Conservation (phyloP, 495 filamentous ascomycete genomes). For the Pseudomonodictys pantanalensis region DNA sequence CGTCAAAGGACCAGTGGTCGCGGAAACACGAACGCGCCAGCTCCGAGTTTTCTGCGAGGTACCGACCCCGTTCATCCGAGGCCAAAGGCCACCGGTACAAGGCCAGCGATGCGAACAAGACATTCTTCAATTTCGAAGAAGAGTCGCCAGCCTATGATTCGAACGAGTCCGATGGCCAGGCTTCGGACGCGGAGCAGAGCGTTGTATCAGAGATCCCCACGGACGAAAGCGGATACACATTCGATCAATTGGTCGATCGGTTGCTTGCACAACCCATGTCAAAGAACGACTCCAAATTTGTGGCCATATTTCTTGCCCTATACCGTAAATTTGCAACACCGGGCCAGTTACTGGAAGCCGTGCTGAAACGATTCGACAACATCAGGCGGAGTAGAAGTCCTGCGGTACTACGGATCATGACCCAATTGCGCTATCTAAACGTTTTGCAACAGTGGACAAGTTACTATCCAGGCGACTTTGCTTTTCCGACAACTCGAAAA, state of each 20-base stretch:
- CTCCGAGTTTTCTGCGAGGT: constrained; percentile 40
- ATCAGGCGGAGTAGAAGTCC: constrained; percentile 52
- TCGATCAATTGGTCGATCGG: constrained; percentile 86
- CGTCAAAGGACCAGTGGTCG: constrained; percentile 31
- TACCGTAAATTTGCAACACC: constrained; percentile 93
- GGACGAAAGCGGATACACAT: constrained; percentile 49
- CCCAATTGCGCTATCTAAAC: constrained; percentile 79
- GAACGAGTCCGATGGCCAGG: constrained; percentile 22
- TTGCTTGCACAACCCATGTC: constrained; percentile 77
- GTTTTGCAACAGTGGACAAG: constrained; percentile 86
- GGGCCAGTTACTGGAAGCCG: constrained; percentile 65
- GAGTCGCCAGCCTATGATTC: constrained; percentile 40
- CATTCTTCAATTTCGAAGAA: constrained; percentile 41
- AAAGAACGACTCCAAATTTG: constrained; percentile 81
- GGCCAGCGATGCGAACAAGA: constrained; percentile 33
- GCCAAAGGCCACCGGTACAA: constrained; percentile 28
- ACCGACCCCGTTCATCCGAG: constrained; percentile 5
- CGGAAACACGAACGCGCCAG: constrained; percentile 40
- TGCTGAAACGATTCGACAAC: constrained; percentile 69
- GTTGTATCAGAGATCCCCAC: constrained; percentile 22
- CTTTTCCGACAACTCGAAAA: constrained; percentile 69
- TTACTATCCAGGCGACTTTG: constrained; percentile 91
- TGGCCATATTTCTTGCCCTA: constrained; percentile 82
- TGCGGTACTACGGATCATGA: constrained; percentile 64
- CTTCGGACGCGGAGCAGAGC: constrained; percentile 27